Percentiles rank a stretch among this genome's conserved stretches.
Evolutionary conservation across 345 rosid genomes (phyloP).

Genomic region (Gossypium rotundifolium): DNA sequence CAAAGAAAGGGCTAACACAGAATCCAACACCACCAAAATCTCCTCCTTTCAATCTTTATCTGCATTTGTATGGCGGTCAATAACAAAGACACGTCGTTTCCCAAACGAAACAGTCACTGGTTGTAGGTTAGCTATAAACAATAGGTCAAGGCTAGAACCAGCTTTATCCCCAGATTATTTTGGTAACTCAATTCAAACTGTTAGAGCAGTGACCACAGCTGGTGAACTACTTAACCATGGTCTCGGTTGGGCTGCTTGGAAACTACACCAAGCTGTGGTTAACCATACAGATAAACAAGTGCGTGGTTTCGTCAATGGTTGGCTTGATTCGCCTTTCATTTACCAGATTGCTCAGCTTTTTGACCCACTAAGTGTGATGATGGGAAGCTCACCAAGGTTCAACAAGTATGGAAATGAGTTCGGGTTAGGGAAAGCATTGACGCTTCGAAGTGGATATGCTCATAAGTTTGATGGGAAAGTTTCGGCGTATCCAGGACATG

Average conservation of each 20-base stretch:
- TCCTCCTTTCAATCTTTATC: slow-evolving; percentile 71
- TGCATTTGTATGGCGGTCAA: slow-evolving; percentile 58
- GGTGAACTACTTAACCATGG: slow-evolving; percentile 48
- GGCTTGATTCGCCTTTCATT: slow-evolving; percentile 43
- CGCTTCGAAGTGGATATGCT: slow-evolving; percentile 64
- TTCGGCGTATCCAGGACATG: slow-evolving; percentile 50
- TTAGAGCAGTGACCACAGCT: slow-evolving; percentile 34
- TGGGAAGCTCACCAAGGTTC: slow-evolving; percentile 85
- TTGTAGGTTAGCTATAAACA: slow-evolving; percentile 44
- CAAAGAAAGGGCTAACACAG: slow-evolving; percentile 47
- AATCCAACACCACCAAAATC: slow-evolving; percentile 36
- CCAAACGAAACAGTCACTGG: slow-evolving; percentile 33
- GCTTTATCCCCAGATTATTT: slow-evolving; percentile 44
- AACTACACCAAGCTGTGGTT: slow-evolving; percentile 41
- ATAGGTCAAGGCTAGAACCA: slow-evolving; percentile 53
- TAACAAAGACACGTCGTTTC: slow-evolving; percentile 38
- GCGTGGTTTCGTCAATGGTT: slow-evolving; percentile 28
- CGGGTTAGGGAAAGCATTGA: slow-evolving; percentile 71
- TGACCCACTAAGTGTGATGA: slow-evolving; percentile 52
- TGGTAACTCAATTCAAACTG: slow-evolving; percentile 45
- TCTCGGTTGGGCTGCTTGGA: slow-evolving; percentile 68
- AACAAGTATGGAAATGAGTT: slow-evolving; percentile 69
- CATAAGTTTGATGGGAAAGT: slow-evolving; percentile 77
- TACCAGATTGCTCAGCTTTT: slow-evolving; percentile 37
- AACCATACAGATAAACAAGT: slow-evolving; percentile 34